Conservation (phyloP, 2,329 filamentous ascomycete species). For the Scytalidium sp. region DNA sequence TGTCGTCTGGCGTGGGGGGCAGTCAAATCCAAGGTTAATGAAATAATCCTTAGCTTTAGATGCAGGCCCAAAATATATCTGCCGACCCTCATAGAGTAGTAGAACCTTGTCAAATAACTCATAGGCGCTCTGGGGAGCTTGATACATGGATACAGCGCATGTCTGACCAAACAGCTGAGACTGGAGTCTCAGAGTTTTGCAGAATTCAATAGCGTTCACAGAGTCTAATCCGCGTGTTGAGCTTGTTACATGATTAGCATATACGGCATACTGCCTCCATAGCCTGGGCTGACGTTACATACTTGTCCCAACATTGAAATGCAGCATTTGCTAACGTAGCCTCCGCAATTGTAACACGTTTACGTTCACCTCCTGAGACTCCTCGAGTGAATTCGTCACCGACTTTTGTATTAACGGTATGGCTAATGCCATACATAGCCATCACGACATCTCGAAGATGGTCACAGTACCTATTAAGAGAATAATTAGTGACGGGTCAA, state of each 20-base stretch:
- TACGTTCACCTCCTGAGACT: constrained; percentile 65
- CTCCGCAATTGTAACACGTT: constrained; percentile 77
- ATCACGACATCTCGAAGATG: constrained; percentile 53
- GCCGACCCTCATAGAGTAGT: constrained; percentile 65
- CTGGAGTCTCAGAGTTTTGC: constrained; percentile 61
- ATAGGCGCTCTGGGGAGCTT: constrained; percentile 68
- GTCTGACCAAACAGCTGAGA: constrained; percentile 63
- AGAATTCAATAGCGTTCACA: constrained; percentile 71
- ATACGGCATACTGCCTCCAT: no score
- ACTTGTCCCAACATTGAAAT: constrained; percentile 71
- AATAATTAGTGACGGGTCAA: neutral
- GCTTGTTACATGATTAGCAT: no score
- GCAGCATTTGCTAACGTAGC: constrained; percentile 55
- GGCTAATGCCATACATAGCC: constrained; percentile 67
- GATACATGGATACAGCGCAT: constrained; percentile 68
- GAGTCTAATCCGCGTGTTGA: constrained; percentile 69
- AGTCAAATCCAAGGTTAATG: constrained; percentile 67
- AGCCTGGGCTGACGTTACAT: no score
- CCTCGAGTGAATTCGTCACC: constrained; percentile 65
- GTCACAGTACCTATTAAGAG: constrained; percentile 5
- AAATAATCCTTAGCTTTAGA: constrained; percentile 68
- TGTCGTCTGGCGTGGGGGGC: constrained; percentile 48
- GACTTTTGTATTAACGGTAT: constrained; percentile 65
- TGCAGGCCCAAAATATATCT: constrained; percentile 69
- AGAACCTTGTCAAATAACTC: constrained; percentile 69